These are phyloP conservation scores for Butyriboletus loyo DNA, from an alignment of 768 basidiomycete genomes.

Conservation along the genomic window DNA sequence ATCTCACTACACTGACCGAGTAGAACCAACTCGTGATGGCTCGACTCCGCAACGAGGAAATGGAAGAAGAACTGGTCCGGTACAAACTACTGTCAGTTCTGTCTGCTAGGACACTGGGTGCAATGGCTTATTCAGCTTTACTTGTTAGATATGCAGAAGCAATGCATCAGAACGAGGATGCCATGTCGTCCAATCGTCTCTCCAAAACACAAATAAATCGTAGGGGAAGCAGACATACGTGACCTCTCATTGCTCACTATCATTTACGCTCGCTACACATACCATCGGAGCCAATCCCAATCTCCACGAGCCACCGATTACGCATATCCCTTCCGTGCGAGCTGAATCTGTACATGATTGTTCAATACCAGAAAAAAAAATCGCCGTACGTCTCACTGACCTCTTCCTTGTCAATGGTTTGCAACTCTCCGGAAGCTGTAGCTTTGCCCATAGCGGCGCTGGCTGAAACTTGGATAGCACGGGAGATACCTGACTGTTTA, in stretches of 20 bases:
- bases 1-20: conserved; percentile 23
- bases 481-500: conserved; percentile 55
- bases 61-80: conserved; percentile 90
- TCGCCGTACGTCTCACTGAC: conserved; percentile 36
- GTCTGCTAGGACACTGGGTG: neutral
- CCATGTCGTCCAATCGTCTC: conserved; percentile 61
- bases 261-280: conserved; percentile 11
- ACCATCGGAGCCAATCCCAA: conserved; percentile 10
- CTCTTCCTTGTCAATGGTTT: conserved; percentile 72
- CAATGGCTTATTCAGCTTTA: neutral
- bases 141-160: conserved; percentile 60
- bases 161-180: conserved; percentile 74
- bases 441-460: conserved; percentile 59
- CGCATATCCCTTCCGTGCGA: conserved; percentile 7
- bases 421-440: conserved; percentile 70
- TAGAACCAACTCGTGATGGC: conserved; percentile 91
- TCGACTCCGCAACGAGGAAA: conserved; percentile 85
- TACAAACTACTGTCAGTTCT: conserved; percentile 77
- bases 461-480: conserved; percentile 57
- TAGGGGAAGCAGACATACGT: conserved; percentile 20
- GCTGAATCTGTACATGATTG: conserved; percentile 14
- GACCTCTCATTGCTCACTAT: neutral
- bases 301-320: neutral
- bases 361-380: neutral
- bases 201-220: conserved; percentile 33